Base-by-base conservation (phyloP, 306 rosid genomes). In the Castanospermum australe region DNA sequence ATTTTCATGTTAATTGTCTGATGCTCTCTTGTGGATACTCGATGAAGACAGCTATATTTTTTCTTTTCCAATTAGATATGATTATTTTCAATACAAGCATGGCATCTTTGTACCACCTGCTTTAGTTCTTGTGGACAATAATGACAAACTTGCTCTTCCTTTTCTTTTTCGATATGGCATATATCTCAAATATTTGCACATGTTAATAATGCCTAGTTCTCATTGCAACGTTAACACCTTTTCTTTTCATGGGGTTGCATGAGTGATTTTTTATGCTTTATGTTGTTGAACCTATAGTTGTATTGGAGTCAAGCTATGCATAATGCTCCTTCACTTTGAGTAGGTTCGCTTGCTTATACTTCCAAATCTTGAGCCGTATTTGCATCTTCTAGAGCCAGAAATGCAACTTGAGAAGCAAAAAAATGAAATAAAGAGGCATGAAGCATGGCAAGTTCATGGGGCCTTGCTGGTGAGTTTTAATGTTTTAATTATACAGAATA, bases 381-480 rank as follows among this genome's bases (percentile, higher is more conserved):
- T 92, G 86, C 97, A 78, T 80, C 97, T 92, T 79, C 89, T 94
- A 73, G 92, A 83, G 67, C 88, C 98, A 45, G 97, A 93, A 71
- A 89, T 90, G 98, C 89, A 81, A 72, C 85, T 42, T 77, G 97
- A 92, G 83, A 89, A 87, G 73, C 97, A 89, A 81, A 91, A 84
- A 76, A 89, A 92, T 71, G 95, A 82, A 85, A 82, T 84, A 65
- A 92, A 91, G 86, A 92, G 95, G 88, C 89, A 79, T 66, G 92
- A 92, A 86, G 97, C 97, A 67, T 91, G 97, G 91, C 91, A 80
- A 79, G 97, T 92, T 65, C 87, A 89, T 64, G 94, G 99, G 39
- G 93, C 97, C 78, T 87, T 92, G 90, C 82, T 87, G 97, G 99
- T 94, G 73, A 85, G 89, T 84, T 73, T 59, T 54, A 56, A 36